Evolutionary conservation across 352 stramenopile species (phyloP).

Genomic region (Phytophthora colocasiae): DNA sequence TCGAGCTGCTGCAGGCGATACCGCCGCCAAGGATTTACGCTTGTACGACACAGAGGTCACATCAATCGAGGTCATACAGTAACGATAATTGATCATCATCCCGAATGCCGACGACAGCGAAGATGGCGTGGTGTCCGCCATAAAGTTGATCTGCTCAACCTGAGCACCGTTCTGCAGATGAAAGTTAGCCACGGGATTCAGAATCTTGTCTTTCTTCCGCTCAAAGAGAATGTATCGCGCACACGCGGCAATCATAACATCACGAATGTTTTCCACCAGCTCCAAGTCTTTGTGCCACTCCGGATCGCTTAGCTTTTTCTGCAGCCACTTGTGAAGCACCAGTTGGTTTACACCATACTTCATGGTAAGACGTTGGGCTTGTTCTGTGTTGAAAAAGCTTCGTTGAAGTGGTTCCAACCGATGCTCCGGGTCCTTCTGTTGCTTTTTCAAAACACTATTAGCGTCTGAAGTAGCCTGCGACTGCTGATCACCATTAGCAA

Average conservation of each 20-base stretch:
- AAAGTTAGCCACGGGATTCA: slow-evolving; percentile 87
- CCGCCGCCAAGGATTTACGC: slow-evolving; percentile 65
- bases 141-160: slow-evolving; percentile 88
- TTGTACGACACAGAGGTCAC: slow-evolving; percentile 85
- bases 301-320: slow-evolving; percentile 55
- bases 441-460: slow-evolving; percentile 29
- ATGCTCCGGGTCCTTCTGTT: slow-evolving; percentile 22
- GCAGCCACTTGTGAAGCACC: slow-evolving; percentile 73
- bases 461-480: slow-evolving; percentile 18
- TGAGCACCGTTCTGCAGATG: slow-evolving; percentile 87
- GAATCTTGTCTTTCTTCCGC: slow-evolving; percentile 76
- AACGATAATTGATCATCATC: slow-evolving; percentile 92
- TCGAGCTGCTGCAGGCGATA: slow-evolving; percentile 63
- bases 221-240: slow-evolving; percentile 86
- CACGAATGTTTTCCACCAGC: slow-evolving; percentile 55
- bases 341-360: slow-evolving; percentile 67
- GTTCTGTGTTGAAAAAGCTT: slow-evolving; percentile 59
- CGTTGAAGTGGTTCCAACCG: slow-evolving; percentile 35
- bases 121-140: slow-evolving; percentile 64
- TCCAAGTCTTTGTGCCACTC: slow-evolving; percentile 60
- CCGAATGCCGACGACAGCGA: slow-evolving; percentile 56
- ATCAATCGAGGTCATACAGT: slow-evolving; percentile 85
- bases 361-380: slow-evolving; percentile 58
- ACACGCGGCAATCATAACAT: slow-evolving; percentile 66
- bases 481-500: slow-evolving; percentile 40